Evolutionary conservation across 768 basidiomycete species (phyloP), one percentile per base, ranked within the genome.

Genomic region (Saitozyma podzolica): DNA sequence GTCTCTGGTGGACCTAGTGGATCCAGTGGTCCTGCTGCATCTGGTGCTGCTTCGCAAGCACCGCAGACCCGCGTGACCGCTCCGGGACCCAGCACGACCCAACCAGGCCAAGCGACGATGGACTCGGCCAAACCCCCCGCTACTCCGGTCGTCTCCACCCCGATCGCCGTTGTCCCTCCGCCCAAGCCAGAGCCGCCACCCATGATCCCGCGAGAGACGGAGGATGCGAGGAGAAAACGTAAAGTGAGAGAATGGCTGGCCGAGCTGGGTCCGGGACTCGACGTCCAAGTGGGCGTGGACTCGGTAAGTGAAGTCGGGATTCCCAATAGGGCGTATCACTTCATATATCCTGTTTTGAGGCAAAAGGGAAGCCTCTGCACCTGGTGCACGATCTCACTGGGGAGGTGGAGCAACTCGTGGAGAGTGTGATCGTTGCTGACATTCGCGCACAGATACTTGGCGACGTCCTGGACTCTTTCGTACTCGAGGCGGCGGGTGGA

Each of bases 261-360:
- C 20, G 74, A 75, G 56, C 11, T 62, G 17, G 67, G 61, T 7
- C 65, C 68, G 2, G 74, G 71, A 0, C 19, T 75, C 52, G 69
- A 75, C 56, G 48, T 69, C n/a, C 71, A 75, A 41, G 13, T 67
- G 51, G 74, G 69, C 2, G 50, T 71, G 7, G 63, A 64, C 16
- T 59, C 70, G 53, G 74, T 75, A 51, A 65, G 70, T 59, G 3
- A 4, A 17, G 7, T n/a, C 40, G 9, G 8, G n/a, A 39, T 10
- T 29, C 17, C 9, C 29, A 54, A 19, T 45, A 20, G 16, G 49
- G 40, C 9, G 6, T 13, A 13, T 49, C 37, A 40, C 55, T 54
- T 29, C 29, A 29, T 29, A 2, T 5, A 29, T 29, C 29, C 29
- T 29, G 29, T 29, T 49, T 19, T 3, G 19, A 19, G 8, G n/a